These are phyloP conservation scores for Sporodiniella umbellata DNA, from an alignment of 371 early-diverging fungal genomes.

Conservation along the genomic window DNA sequence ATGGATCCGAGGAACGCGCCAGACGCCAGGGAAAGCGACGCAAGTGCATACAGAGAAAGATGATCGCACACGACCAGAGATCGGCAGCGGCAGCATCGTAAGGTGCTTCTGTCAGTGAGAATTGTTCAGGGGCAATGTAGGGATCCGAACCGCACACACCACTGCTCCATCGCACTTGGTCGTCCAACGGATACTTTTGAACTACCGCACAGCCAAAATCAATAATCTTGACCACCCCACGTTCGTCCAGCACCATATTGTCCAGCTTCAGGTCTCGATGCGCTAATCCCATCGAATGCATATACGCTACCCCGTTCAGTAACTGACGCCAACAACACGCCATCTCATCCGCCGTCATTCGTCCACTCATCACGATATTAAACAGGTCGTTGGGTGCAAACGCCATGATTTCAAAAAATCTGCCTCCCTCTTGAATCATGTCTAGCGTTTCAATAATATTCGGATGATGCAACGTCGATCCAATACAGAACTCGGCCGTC, in stretches of 20 bases:
- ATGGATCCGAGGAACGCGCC: conserved; percentile 48
- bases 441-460: conserved; percentile 88
- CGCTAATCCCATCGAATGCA: conserved; percentile 77
- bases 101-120: conserved; percentile 34
- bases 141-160: conserved; percentile 86
- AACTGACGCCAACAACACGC: conserved; percentile 76
- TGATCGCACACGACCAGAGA: conserved; percentile 75
- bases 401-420: conserved; percentile 78
- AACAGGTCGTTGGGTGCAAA: conserved; percentile 80
- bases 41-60: conserved; percentile 72
- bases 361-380: conserved; percentile 65
- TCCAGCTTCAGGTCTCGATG: conserved; percentile 90
- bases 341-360: conserved; percentile 65
- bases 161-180: conserved; percentile 48
- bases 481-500: conserved; percentile 83
- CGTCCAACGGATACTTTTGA: conserved; percentile 67
- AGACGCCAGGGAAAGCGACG: conserved; percentile 76
- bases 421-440: conserved; percentile 62
- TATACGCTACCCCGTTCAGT: conserved; percentile 66
- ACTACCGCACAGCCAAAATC: conserved; percentile 92
- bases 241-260: conserved; percentile 71
- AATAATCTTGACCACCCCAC: conserved; percentile 80
- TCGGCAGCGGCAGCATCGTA: conserved; percentile 71
- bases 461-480: conserved; percentile 76
- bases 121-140: conserved; percentile 91